Percentiles rank a stretch among this genome's conserved stretches.
Evolutionary conservation across 345 rosid genomes (phyloP).

Genomic region (Eucalyptus decipiens): DNA sequence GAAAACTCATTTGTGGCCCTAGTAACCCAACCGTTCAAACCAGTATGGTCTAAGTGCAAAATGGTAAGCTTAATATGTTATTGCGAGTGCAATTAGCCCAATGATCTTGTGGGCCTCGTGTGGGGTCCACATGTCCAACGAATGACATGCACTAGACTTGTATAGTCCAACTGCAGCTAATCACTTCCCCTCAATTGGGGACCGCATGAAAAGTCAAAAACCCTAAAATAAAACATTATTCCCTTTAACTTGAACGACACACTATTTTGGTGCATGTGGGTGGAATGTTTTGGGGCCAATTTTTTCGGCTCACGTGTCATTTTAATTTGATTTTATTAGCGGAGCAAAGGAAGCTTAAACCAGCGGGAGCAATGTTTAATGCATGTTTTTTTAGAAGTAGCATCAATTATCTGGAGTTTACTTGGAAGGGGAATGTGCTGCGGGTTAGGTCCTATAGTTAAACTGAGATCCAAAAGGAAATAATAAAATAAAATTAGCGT

Average conservation of each 20-base stretch:
- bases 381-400: background rate
- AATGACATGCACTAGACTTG: background rate
- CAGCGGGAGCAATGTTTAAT: background rate
- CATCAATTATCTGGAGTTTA: background rate
- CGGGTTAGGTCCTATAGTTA: too few species aligned
- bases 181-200: background rate
- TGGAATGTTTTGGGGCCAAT: background rate
- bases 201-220: background rate
- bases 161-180: background rate
- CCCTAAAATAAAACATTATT: background rate
- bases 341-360: background rate
- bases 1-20: background rate
- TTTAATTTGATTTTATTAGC: background rate
- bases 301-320: background rate
- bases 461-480: too few species aligned
- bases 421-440: background rate
- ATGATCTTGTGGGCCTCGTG: background rate
- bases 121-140: background rate
- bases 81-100: background rate
- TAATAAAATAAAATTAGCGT: too few species aligned
- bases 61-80: background rate
- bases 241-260: background rate
- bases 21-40: background rate
- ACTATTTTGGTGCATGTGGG: background rate
- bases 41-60: background rate